phyloP scores from a whole-genome alignment of 176 grass and related monocot species.

The Thalia dealbata region DNA sequence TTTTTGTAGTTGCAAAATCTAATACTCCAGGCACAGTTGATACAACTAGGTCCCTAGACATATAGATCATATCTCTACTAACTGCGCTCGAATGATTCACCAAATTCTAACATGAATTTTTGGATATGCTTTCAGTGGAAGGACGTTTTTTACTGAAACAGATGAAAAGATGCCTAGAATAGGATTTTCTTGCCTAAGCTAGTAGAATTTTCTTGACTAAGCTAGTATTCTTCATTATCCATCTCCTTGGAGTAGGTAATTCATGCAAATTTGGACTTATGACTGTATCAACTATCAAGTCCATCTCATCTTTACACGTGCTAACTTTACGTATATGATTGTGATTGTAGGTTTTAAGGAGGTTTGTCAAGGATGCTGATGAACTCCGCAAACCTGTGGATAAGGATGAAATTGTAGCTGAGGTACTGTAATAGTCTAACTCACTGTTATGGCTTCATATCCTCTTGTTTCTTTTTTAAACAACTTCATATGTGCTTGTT shows the following conservation, averaged over 20 bases:
- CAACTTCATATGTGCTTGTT: background rate
- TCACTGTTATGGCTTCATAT: background rate
- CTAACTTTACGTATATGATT: slow-evolving; percentile 9
- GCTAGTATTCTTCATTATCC: background rate
- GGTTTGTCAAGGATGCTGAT: slow-evolving; percentile 52
- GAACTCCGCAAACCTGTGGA: slow-evolving; percentile 54
- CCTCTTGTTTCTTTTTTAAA: background rate
- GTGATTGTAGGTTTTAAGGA: slow-evolving; percentile 50
- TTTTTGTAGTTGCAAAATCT: background rate
- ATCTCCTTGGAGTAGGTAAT: background rate
- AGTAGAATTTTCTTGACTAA: no score
- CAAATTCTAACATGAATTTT: background rate
- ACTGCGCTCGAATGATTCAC: no score
- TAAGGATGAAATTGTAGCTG: slow-evolving; percentile 75
- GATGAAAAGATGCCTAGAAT: background rate
- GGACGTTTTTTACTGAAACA: background rate
- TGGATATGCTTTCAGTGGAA: background rate
- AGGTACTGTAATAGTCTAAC: slow-evolving; percentile 30
- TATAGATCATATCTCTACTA: background rate
- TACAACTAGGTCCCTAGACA: background rate
- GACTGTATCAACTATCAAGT: no score
- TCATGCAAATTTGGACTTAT: background rate
- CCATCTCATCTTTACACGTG: background rate
- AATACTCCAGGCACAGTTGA: background rate
- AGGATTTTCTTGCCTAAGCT: background rate